A percentile compares a stretch with the other conserved stretches of the same genome.
phyloP scores from a whole-genome alignment of 2,329 filamentous ascomycete genomes.

The Diaporthe sp. region DNA sequence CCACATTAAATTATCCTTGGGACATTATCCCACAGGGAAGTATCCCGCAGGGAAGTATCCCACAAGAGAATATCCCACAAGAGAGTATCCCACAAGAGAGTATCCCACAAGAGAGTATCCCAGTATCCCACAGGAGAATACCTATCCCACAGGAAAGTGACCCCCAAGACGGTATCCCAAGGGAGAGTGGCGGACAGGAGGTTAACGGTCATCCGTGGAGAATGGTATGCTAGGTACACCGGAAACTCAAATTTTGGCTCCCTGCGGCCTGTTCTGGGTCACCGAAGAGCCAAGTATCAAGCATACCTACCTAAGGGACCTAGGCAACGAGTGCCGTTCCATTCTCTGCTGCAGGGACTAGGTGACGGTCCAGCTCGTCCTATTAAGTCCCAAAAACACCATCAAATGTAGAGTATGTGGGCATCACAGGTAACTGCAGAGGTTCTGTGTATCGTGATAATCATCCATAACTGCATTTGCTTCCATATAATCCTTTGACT shows the following conservation, averaged over 20 bases:
- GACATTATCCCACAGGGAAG: no score
- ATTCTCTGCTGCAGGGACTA: background rate
- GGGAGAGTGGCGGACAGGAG: background rate
- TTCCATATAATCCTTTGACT: constrained; percentile 34
- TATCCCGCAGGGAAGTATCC: background rate
- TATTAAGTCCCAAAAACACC: background rate
- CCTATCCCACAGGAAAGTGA: background rate
- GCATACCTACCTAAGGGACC: background rate
- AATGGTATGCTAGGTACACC: background rate
- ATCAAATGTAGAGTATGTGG: background rate
- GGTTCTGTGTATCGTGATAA: constrained; percentile 5
- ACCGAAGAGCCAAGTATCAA: background rate
- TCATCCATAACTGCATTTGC: constrained; percentile 34
- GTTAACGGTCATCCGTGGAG: background rate
- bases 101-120: background rate
- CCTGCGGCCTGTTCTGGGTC: background rate
- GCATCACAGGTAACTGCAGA: background rate
- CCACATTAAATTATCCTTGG: background rate
- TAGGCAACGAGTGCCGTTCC: background rate
- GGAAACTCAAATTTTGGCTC: background rate
- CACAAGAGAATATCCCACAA: background rate
- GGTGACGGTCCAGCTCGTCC: background rate
- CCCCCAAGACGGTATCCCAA: background rate
- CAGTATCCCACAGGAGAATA: background rate
- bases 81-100: background rate